Percentiles rank a stretch among this genome's conserved stretches.
Evolutionary conservation across 2,329 filamentous ascomycete genomes (phyloP).

Genomic region (Botrytis byssoidea): DNA sequence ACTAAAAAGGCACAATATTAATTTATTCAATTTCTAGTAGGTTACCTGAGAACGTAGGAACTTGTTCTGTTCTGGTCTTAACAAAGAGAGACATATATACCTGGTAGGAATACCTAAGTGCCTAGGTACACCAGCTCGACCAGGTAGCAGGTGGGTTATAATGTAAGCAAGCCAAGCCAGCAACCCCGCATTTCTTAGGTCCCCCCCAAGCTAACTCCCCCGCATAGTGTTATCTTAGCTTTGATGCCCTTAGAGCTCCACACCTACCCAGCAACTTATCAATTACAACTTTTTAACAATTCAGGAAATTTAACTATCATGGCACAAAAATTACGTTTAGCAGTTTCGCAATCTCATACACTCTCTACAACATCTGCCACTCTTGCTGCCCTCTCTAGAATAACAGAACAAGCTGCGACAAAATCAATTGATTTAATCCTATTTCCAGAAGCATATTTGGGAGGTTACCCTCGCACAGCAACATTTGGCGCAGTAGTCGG

Average conservation of each 20-base stretch:
- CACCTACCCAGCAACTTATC: neutral
- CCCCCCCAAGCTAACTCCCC: neutral
- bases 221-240: neutral
- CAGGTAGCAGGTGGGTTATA: neutral
- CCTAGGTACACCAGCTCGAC: neutral
- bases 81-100: neutral
- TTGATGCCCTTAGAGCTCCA: neutral
- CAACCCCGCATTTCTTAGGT: neutral
- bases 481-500: constrained; percentile 76
- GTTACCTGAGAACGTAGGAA: neutral
- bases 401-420: constrained; percentile 61
- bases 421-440: constrained; percentile 66
- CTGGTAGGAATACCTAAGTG: neutral
- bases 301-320: constrained; percentile 20
- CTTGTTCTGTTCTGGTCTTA: neutral
- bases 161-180: neutral
- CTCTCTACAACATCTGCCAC: constrained; percentile 53
- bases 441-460: constrained; percentile 89
- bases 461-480: constrained; percentile 83
- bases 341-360: constrained; percentile 53
- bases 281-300: neutral
- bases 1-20: neutral
- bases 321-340: constrained; percentile 33
- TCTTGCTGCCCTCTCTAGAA: constrained; percentile 61
- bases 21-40: neutral